These are phyloP conservation scores for Multifurca ochricompacta DNA, from an alignment of 768 basidiomycete genomes.

Conservation along the genomic window DNA sequence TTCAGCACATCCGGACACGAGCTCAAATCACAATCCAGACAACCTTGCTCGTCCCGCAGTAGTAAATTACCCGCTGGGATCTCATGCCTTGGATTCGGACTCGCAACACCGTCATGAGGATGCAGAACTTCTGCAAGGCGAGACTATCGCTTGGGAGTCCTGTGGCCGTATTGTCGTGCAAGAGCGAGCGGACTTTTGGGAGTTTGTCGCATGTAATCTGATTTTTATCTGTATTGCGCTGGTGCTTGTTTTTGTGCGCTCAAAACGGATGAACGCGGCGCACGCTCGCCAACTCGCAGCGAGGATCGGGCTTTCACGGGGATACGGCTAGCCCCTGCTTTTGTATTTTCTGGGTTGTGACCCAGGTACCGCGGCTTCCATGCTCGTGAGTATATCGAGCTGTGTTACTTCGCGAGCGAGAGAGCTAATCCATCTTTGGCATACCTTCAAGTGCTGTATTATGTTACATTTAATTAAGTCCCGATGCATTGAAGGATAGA, in stretches of 20 bases:
- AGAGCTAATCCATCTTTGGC: too few species aligned
- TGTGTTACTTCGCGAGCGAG: too few species aligned
- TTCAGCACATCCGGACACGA: slow-evolving; percentile 4
- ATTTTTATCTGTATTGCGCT: slow-evolving; percentile 62
- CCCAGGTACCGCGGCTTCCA: background rate
- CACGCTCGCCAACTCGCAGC: slow-evolving; percentile 82
- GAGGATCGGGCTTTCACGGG: slow-evolving; percentile 60
- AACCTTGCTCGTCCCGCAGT: slow-evolving; percentile 20
- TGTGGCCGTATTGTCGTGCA: slow-evolving; percentile 78
- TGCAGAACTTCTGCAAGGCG: slow-evolving; percentile 31
- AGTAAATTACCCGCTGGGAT: background rate
- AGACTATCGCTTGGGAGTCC: slow-evolving; percentile 83
- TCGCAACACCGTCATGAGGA: slow-evolving; percentile 8
- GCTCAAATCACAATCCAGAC: slow-evolving; percentile 20
- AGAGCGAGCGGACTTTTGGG: slow-evolving; percentile 84
- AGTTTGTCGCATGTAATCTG: slow-evolving; percentile 82
- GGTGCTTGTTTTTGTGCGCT: slow-evolving; percentile 57
- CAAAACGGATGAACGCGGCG: slow-evolving; percentile 56
- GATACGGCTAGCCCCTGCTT: slow-evolving; percentile 10
- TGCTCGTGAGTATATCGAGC: slow-evolving; percentile 5
- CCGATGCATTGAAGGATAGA: slow-evolving; percentile 3
- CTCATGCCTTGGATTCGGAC: slow-evolving; percentile 14
- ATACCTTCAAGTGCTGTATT: slow-evolving; percentile 8
- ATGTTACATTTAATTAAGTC: background rate
- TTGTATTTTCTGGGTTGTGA: background rate